Evolutionary conservation across 1,284 basidiomycete species (phyloP), one percentile per base, ranked within the genome.

Genomic region (Rhodofomes roseus): DNA sequence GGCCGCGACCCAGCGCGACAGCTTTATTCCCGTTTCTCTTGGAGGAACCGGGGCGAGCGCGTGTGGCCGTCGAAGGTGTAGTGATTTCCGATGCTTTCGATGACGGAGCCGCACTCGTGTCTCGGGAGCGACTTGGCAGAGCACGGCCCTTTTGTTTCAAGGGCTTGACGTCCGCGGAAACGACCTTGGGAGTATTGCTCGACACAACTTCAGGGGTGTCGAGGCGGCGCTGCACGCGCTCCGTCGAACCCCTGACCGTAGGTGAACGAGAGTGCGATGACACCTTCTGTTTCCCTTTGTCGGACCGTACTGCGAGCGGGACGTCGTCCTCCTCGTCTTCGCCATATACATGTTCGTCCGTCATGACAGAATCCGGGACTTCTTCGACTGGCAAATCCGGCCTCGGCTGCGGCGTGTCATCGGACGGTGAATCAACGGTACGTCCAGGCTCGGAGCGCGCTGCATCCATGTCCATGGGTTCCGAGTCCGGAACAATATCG

Each of bases 401-500:
- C 23, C 46, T 25, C 25, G 29, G 18, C 25, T 27, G 34, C 18
- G 31, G 31, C 11, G 22, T 20, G 18, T n/a, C 34, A 8, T 37
- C 18, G 8, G 29, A 44, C 4, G 18, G 34, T 6, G 25, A n/a
- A 22, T 27, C 41, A 16, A 29, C 46, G 2, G 46, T 12, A 2
- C 31, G n/a, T 1, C 31, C 50, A 23, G 12, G 29, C 2, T 37
- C 50, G 18, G 50, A 18, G 7, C 50, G 11, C 5, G n/a, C 16
- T 7, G 12, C 23, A 8, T 57, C 55, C 7, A 31, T 14, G 37
- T 60, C 55, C 37, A 65, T 58, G 7, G 66, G 63, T 51, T 71
- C 72, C 8, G 73, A 72, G 36, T 72, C 73, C 4, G 69, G 69
- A 6, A 73, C 64, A 16, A 71, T 52, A 4, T 69, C 70, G 27